Evolutionary conservation across 768 basidiomycete species (phyloP), one percentile per base, ranked within the genome.

Genomic region (Leccinum sublutescens): DNA sequence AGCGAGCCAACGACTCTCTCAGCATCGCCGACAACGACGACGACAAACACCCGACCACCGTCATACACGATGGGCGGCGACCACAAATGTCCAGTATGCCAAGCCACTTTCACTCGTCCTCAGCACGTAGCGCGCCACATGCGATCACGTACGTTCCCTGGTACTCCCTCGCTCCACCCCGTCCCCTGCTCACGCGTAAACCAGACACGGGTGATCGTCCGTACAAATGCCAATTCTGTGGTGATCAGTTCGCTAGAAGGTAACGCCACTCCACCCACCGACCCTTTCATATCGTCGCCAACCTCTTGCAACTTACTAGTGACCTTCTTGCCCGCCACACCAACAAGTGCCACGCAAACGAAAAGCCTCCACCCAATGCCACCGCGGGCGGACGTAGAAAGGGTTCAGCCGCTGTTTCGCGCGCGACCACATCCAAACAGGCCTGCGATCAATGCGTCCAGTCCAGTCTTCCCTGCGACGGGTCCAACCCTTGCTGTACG

Each of bases 121-220:
- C 91, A 93, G 68, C 91, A 94, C 84, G 92, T 94, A 50, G 89
- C 90, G 1, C 78, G 91, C 52, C 92, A 93, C 75, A 93, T 93
- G 91, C 85, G 91, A 73, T 92, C 90, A 65, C 91, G 90, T 93
- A 77, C 76, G 90, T 86, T 50, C 58, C 38, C 58, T 40, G 5
- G 33, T 4, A 40, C 40, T 40, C 54, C 49, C 62, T 62, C 29
- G 54, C 68, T 71, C 68, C 71, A 68, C 68, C 57, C 12, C 38
- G 8, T 53, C 33, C 47, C n/a, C 40, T 40, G 34, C 66, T 56
- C 54, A 61, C 56, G 2, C 43, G 40, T 54, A 54, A 40, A 14
- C 19, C 76, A 93, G 91, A 94, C 75, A 93, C 91, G 40, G 91
- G 91, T 58, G 91, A 93, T 78, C 80, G 92, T 48, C 92, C 92